Base-by-base conservation (phyloP, 768 basidiomycete genomes). In the Nidularia pulvinata region DNA sequence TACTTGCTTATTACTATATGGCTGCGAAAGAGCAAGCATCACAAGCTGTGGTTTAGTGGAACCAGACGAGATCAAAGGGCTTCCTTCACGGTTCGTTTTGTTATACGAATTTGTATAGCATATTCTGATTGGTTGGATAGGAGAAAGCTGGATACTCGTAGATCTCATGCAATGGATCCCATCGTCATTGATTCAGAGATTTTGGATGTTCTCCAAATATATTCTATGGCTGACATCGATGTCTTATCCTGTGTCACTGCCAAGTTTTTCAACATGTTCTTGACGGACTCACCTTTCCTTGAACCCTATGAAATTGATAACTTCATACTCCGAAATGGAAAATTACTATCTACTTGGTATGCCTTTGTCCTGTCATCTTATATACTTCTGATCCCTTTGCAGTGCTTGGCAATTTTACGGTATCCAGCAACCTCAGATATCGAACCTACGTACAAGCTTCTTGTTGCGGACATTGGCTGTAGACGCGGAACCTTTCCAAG, bases 391-490 rank as follows among this genome's bases (percentile, higher is more conserved):
- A 52, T 30, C 44, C 33, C 48, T 32, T 42, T 34, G 6, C 54
- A 92, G 90, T 61, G 75, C 79, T 22, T 91, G 89, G 88, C 75
- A 78, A 46, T 78, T 86, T 54, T 91, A 90, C 63, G 79, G 75
- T 47, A 75, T 85, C n/a, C 83, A 87, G 56, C 63, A 67, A 4
- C 74, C 76, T 11, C 80, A 81, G n/a, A 65, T 89, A 7, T 78
- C 79, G 7, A 65, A 70, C 36, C 70, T 84, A 22, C 77, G 89
- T 43, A 78, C 81, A 4, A 68, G 75, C 7, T 73, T 90, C 42
- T 66, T 92, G 2, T 61, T 89, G 33, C 79, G 86, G 37, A 70
- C 77, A 10, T 68, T 90, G 19, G 77, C 83, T 1, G 84, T 90
- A 6, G 88, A 89, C 59, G 55, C 82, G 1, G 80, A 85, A 52